Percentiles rank a stretch among this genome's conserved stretches.
Conservation (phyloP, 2,329 filamentous ascomycete genomes). For the Trichoderma atrobrunneum region DNA sequence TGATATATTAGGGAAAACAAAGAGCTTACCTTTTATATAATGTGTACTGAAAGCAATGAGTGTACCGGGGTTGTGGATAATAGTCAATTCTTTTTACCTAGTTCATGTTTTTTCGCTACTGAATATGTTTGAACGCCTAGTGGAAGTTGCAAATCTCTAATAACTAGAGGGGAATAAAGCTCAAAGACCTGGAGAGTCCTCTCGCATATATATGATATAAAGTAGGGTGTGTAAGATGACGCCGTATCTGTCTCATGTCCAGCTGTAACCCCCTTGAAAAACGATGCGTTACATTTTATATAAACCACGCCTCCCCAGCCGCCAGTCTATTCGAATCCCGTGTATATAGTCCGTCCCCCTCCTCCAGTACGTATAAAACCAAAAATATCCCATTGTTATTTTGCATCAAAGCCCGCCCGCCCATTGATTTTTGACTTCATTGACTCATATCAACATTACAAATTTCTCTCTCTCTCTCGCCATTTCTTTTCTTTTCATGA, state of each 20-base stretch:
- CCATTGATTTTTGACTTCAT: conserved; percentile 8
- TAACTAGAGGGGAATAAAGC: not conserved
- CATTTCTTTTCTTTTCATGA: not conserved
- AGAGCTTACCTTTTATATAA: not conserved
- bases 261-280: not conserved
- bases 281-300: not conserved
- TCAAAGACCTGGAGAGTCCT: not conserved
- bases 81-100: not conserved
- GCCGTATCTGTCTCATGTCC: not conserved
- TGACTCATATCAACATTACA: conserved; percentile 9
- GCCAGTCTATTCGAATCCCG: not conserved
- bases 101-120: not conserved
- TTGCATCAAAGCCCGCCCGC: not conserved
- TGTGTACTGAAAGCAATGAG: not conserved
- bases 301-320: not conserved
- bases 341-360: not conserved
- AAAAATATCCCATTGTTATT: not conserved
- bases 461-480: not conserved
- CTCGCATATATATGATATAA: not conserved
- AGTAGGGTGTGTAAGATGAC: not conserved
- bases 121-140: not conserved
- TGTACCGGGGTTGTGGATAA: not conserved
- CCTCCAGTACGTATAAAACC: not conserved
- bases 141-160: not conserved
- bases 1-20: not conserved